These are phyloP conservation scores for Fagus sylvatica DNA, from an alignment of 306 rosid genomes.

Conservation along the genomic window DNA sequence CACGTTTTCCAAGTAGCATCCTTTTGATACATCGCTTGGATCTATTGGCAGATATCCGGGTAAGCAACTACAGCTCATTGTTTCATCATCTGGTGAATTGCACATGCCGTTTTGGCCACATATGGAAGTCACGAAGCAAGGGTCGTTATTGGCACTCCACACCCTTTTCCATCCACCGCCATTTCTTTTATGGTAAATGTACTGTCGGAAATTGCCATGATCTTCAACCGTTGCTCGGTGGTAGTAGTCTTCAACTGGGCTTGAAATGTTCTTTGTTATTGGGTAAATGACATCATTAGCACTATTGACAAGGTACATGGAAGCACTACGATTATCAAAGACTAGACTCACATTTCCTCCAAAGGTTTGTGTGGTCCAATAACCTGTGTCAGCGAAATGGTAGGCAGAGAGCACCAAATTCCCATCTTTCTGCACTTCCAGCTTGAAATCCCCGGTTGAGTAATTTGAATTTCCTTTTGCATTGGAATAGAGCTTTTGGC, in stretches of 20 bases:
- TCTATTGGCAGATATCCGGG: slow-evolving; percentile 25
- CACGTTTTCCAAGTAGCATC: slow-evolving; percentile 26
- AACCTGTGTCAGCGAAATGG: slow-evolving; percentile 25
- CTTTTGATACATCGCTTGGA: slow-evolving; percentile 14
- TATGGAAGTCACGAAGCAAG: slow-evolving; percentile 25
- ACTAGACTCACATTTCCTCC: not conserved
- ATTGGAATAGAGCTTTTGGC: slow-evolving; percentile 8
- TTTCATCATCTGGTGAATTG: slow-evolving; percentile 34
- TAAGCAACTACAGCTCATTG: slow-evolving; percentile 27
- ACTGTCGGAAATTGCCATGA: slow-evolving; percentile 35
- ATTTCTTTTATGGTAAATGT: slow-evolving; percentile 31
- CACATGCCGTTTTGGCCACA: slow-evolving; percentile 35
- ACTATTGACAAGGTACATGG: slow-evolving; percentile 2
- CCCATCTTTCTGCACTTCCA: slow-evolving; percentile 21
- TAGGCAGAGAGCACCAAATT: slow-evolving; percentile 22
- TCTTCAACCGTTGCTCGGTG: slow-evolving; percentile 34
- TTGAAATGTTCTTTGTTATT: slow-evolving; percentile 10
- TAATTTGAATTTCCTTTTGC: slow-evolving; percentile 29
- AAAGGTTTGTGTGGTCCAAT: slow-evolving; percentile 11
- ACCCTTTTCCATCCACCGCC: slow-evolving; percentile 27
- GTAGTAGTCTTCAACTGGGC: slow-evolving; percentile 31
- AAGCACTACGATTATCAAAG: slow-evolving; percentile 16
- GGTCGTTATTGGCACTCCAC: slow-evolving; percentile 34
- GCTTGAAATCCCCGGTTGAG: slow-evolving; percentile 21
- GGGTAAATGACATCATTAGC: not conserved